Base-by-base conservation (phyloP, 495 filamentous ascomycete genomes). In the Cudoniella acicularis region DNA sequence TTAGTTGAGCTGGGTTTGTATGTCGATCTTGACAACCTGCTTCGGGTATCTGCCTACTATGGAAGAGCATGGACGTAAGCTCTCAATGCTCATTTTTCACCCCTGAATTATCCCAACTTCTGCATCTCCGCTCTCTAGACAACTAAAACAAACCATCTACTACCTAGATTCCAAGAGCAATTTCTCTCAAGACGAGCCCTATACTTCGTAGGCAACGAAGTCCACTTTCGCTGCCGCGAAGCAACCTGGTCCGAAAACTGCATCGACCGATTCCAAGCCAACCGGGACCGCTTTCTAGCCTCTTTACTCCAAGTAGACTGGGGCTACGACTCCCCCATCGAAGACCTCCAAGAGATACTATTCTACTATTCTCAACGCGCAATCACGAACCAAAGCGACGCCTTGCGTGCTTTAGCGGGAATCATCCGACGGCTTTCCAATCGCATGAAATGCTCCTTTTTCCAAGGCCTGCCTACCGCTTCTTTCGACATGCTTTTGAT, bases 101-200 rank as follows among this genome's bases (percentile, higher is more conserved):
- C 23, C 3, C 48, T 20, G 18, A n/a, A n/a, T 16, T 17, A 25
- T 4, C 11, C 48, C 6, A 2, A 9, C 10, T 9, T 50, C 20
- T 21, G 48, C 3, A 46, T 20, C 18, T 26, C n/a, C n/a, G n/a
- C n/a, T n/a, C n/a, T n/a, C n/a, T n/a, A n/a, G n/a, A 23, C 43
- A 40, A 50, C 24, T 18, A n/a, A n/a, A 36, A 36, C 30, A 36
- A 36, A 36, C 13, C 30, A 4, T 36, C 30, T 18, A n/a, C n/a
- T 20, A 11, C 21, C 1, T 42, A 65, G 63, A 30, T 62, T 65
- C 25, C 63, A 65, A 55, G 63, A 65, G 23, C 41, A 65, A 10
- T 9, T 59, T 2, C 59, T 65, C 4, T 45, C 59, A 2, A 30
- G 59, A 25, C 58, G 63, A 2, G 43, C 46, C 11, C 10, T 65